Base-by-base conservation (phyloP, 2,329 filamentous ascomycete species). In the Dactylellina drechsleri region DNA sequence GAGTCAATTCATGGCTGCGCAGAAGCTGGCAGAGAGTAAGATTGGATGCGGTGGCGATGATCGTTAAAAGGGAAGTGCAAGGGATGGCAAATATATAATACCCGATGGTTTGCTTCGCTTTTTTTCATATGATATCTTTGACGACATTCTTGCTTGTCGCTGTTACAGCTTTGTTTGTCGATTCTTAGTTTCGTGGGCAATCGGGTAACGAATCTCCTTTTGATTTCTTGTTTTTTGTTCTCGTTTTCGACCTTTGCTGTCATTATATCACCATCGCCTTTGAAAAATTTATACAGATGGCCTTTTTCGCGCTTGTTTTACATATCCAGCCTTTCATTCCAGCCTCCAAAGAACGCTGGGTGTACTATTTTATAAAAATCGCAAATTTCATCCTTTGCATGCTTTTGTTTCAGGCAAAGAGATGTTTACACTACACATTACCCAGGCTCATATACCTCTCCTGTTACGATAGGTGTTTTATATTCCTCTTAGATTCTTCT, bases 11-110 rank as follows among this genome's bases (percentile, higher is more conserved):
- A 76, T 68, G 59, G 64, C 72, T 1, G 65, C 72, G 23, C 72
- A 76, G 54, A 76, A 76, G 59, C 47, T 76, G 8, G 72, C 72
- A 13, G 72, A 76, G 52, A 76, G 72, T 40, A 76, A 76, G 47
- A 76, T 76, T 20, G 72, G 72, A 10, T 76, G 72, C 47, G 72
- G 72, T 31, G 65, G 72, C 16, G 72, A 76, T 54, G 72, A 76
- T 57, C 72, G 72, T 65, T 76, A 64, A 68, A 62, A 41, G 58
- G 23, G 15, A 36, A 52, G 6, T 13, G n/a, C 18, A 52, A 26
- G 5, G 31, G 31, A 36, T 36, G 31, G 31, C 31, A 52, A n/a
- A 52, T 52, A 18, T 18, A 20, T 23, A 20, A 13, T 52, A 13
- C 20, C 18, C 16, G 47, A 18, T 23, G 15, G n/a, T 52, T 15